These are phyloP conservation scores for Penicillium janthinellum DNA, from an alignment of 2,329 filamentous ascomycete genomes.

Conservation along the genomic window DNA sequence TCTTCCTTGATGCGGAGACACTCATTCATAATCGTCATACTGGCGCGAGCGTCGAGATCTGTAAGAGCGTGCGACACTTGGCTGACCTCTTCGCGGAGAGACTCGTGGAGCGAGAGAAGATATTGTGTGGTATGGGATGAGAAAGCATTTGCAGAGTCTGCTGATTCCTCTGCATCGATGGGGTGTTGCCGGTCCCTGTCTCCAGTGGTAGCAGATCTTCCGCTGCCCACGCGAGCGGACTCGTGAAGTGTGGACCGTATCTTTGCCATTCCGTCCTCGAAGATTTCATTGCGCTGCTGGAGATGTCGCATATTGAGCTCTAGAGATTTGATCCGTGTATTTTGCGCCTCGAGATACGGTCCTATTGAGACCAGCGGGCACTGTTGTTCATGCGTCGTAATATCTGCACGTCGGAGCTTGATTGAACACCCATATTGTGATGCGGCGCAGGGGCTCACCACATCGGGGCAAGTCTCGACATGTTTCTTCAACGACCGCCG, in stretches of 20 bases:
- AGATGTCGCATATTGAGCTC: constrained; percentile 48
- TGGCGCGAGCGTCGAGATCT: constrained; percentile 62
- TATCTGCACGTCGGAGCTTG: constrained; percentile 39
- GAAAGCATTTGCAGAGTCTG: constrained; percentile 29
- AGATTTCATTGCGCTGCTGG: constrained; percentile 50
- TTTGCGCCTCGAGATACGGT: constrained; percentile 48
- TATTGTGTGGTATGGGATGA: constrained; percentile 55
- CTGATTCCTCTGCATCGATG: constrained; percentile 16
- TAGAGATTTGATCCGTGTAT: constrained; percentile 46
- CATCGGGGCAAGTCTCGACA: constrained; percentile 40
- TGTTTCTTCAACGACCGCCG: constrained; percentile 40
- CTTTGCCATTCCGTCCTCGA: constrained; percentile 48
- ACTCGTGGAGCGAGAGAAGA: constrained; percentile 62
- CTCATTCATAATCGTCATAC: constrained; percentile 65
- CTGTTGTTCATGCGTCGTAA: constrained; percentile 47
- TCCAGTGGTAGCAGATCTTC: constrained; percentile 14
- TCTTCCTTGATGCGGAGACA: constrained; percentile 63
- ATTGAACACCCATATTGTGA: constrained; percentile 48
- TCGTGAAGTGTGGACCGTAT: constrained; percentile 44
- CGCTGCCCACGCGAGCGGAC: constrained; percentile 25
- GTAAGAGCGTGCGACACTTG: constrained; percentile 58
- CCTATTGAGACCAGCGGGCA: constrained; percentile 55
- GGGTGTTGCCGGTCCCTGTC: constrained; percentile 18
- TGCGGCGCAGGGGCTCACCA: constrained; percentile 40
- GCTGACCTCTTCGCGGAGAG: constrained; percentile 60